A percentile compares a stretch with the other conserved stretches of the same genome.
Conservation (phyloP, 306 rosid genomes). For the Adenanthera pavonina region DNA sequence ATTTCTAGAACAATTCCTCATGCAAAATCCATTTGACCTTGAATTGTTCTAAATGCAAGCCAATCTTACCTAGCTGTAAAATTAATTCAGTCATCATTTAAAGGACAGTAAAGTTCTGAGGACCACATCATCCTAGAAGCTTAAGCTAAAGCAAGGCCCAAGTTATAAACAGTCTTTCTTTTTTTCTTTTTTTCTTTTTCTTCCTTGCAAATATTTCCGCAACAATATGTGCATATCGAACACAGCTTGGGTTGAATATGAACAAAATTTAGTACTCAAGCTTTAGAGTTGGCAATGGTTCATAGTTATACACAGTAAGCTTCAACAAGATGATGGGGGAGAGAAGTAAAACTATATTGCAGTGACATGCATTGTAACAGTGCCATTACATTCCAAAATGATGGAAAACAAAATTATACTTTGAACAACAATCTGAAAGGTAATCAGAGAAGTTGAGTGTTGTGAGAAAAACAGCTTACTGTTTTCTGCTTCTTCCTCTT, state of each 20-base stretch:
- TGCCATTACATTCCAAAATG: neutral
- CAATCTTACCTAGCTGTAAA: neutral
- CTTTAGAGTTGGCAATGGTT: neutral
- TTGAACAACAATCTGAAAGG: constrained; percentile 15
- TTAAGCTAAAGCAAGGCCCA: neutral
- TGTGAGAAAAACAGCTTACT: constrained; percentile 45
- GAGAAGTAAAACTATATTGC: neutral
- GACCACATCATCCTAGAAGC: neutral
- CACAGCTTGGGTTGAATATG: neutral
- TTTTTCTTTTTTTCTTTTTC: neutral
- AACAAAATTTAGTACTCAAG: neutral
- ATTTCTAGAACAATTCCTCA: neutral
- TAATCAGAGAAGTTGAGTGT: constrained; percentile 5
- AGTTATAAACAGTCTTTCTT: neutral
- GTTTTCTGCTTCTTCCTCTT: constrained; percentile 68
- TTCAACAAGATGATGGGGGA: neutral
- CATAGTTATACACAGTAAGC: neutral
- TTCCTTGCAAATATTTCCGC: neutral
- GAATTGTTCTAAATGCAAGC: neutral
- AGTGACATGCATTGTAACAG: neutral
- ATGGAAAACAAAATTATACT: neutral
- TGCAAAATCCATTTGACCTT: neutral
- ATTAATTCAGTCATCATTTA: neutral
- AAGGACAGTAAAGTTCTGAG: neutral
- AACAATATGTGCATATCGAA: neutral